Base-by-base conservation (phyloP, 306 rosid species). In the Acmispon strigosus region DNA sequence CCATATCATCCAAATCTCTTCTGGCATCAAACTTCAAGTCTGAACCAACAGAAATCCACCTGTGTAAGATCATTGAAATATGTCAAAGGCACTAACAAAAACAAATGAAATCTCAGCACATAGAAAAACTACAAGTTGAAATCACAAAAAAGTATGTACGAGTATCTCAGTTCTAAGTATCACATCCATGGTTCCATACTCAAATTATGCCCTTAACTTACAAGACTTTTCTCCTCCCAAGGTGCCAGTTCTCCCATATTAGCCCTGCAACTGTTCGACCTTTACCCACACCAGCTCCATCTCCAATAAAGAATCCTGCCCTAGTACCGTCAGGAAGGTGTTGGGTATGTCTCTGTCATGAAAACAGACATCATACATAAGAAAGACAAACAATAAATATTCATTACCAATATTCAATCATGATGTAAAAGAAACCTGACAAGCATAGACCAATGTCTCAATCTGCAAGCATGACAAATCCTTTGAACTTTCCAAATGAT, bases 11-110 rank as follows among this genome's bases (percentile, higher is more conserved):
- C 69, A 93, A 84, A 86, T 93, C 98, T 87, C 98, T 90, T 69
- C 90, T 80, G 13, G 98, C 96, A 84, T 93, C 98, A 75, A 87
- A 93, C 87, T 90, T 93, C 85, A 93, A 84, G 89, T 93, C 98
- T 78, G 98, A 93, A 86, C 97, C 98, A 87, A 93, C 92, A 78
- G 98, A 93, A 82, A 93, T 84, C 98, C 98, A 93, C 90, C 98
- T 93, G 86, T 43, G 73, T 69, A 52, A 84, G 82, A 86, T 75
- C 76, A 70, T 51, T 13, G 60, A 75, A 67, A 72, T 65, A 54
- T 57, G 62, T 71, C 29, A 76, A 78, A 78, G 10, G 62, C 50
- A 80, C 69, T 57, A 19, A 62, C 71, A 27, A 27, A 71, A 70
- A 80, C 52, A 77, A 51, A 44, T 32, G 49, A 80, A 20, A 13